These are phyloP conservation scores for Tephrocybe rancida DNA, from an alignment of 768 basidiomycete genomes.

Conservation along the genomic window DNA sequence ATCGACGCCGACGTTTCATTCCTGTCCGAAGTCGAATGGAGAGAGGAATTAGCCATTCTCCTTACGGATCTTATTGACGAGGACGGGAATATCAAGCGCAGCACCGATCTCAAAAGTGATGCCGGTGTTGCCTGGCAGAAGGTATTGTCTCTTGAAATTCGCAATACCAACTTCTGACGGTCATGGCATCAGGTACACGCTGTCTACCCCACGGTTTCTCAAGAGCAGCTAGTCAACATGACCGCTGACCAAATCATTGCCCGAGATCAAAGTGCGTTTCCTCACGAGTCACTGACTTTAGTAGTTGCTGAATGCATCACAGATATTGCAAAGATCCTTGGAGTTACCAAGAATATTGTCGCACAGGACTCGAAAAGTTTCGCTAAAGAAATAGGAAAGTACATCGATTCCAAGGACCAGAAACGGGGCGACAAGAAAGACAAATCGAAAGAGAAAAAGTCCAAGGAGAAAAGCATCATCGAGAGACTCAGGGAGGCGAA, in stretches of 20 bases:
- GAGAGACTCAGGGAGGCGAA: conserved; percentile 29
- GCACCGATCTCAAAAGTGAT: conserved; percentile 57
- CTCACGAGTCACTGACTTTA: background rate
- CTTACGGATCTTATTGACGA: conserved; percentile 62
- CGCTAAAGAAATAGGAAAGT: conserved; percentile 57
- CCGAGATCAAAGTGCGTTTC: conserved; percentile 44
- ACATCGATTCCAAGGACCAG: conserved; percentile 67
- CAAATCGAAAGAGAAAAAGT: conserved; percentile 33
- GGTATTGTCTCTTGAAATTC: conserved; percentile 26
- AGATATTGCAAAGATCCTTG: conserved; percentile 51
- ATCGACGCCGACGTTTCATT: conserved; percentile 66
- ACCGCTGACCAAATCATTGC: conserved; percentile 51
- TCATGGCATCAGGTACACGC: conserved; percentile 52
- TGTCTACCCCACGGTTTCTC: conserved; percentile 54
- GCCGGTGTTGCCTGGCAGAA: conserved; percentile 67
- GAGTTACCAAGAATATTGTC: conserved; percentile 53
- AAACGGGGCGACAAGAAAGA: conserved; percentile 46
- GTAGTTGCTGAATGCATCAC: background rate
- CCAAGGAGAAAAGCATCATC: conserved; percentile 38
- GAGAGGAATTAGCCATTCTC: conserved; percentile 54
- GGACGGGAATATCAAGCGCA: conserved; percentile 54
- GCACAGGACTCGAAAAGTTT: conserved; percentile 55
- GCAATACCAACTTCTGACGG: background rate
- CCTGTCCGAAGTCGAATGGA: conserved; percentile 58
- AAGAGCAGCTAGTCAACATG: conserved; percentile 52